Evolutionary conservation across 2,329 filamentous ascomycete species (phyloP), one percentile per base, ranked within the genome.

Genomic region (Xylariomycetidae sp.): DNA sequence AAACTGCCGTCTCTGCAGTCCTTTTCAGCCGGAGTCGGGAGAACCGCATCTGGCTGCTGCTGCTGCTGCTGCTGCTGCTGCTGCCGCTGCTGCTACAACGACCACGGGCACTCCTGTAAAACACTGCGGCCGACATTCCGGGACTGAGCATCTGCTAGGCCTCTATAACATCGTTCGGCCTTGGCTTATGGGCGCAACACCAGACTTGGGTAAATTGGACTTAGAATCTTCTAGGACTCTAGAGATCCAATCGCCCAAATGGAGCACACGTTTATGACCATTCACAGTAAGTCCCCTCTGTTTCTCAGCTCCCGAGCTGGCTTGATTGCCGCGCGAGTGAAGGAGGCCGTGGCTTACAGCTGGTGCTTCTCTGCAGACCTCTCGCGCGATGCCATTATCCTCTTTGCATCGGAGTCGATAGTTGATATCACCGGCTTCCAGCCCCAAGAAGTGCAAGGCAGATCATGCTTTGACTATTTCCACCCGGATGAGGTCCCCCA

Each of bases 191-290:
- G 42, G 39, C 38, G 29, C 27, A 40, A 44, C 23, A 42, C 36
- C 23, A 23, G 29, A 42, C 33, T 42, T 35, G 17, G 37, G 42
- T 46, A 37, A 43, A 38, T 47, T 35, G 37, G 47, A 31, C 40
- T 34, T 38, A 39, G 26, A 4, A 18, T 29, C 20, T 23, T 23
- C 12, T 23, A 29, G 6, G 6, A 15, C 10, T 13, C n/a, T 29
- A 5, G 13, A 6, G 15, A 29, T 10, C 40, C 32, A 40, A 38
- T 43, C 44, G 42, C 47, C 39, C 58, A 54, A 44, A 85, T 86
- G 84, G 84, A 89, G 61, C 83, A 83, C 47, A 92, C 86, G 19
- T 93, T 93, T 64, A 92, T 93, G 65, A 88, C 85, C 47, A 92
- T 93, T 55, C 86, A 92, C 57, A 86, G 86, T 85, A 64, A 65